Conservation (phyloP, 192 early-diverging fungal species). For the Backusella australiensis region DNA sequence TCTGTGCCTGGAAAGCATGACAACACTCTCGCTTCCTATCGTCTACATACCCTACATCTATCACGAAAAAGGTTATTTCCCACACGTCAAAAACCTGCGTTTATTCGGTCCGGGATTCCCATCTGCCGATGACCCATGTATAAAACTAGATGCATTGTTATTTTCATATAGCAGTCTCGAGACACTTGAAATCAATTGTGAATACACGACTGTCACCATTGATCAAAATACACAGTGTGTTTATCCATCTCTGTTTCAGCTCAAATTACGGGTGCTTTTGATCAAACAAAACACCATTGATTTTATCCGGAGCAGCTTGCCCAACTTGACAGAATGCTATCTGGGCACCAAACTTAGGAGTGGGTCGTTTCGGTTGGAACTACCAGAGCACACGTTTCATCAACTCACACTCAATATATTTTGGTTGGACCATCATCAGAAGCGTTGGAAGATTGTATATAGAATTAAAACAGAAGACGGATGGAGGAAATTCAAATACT, state of each 20-base stretch:
- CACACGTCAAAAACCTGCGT: neutral
- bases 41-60: neutral
- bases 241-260: neutral
- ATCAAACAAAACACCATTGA: neutral
- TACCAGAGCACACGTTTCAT: neutral
- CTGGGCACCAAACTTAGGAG: neutral
- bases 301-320: neutral
- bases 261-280: neutral
- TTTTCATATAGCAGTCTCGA: neutral
- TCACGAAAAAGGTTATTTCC: neutral
- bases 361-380: neutral
- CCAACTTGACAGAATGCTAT: neutral
- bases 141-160: neutral
- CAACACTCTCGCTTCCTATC: neutral
- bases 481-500: neutral
- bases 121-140: neutral
- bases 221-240: neutral
- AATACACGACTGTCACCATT: neutral
- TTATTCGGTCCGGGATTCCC: neutral
- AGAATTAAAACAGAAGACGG: neutral
- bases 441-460: neutral
- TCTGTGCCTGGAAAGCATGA: neutral
- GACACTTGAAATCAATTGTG: neutral
- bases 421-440: neutral
- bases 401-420: neutral